Evolutionary conservation across 805 yeast genomes (phyloP).

Genomic region (Yamadazyma phyllophila): DNA sequence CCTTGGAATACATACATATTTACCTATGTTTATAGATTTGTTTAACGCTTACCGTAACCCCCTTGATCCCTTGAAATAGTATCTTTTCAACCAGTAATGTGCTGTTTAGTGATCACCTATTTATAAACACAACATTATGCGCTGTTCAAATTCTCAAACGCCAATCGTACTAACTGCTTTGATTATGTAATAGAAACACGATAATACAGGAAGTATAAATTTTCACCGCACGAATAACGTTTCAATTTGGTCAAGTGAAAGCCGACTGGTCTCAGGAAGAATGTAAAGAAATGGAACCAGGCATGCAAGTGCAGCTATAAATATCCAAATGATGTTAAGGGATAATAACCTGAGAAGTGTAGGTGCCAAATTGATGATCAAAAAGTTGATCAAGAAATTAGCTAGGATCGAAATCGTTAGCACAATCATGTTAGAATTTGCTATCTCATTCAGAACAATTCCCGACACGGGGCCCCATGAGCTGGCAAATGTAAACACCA

Average conservation of each 20-base stretch:
- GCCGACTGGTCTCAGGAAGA: conserved; percentile 13
- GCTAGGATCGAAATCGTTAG: conserved; percentile 9
- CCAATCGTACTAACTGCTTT: not conserved
- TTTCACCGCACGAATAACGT: not conserved
- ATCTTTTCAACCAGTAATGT: too few species aligned
- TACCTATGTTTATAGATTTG: too few species aligned
- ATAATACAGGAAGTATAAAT: not conserved
- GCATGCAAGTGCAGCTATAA: conserved; percentile 5
- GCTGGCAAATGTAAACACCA: conserved; percentile 11
- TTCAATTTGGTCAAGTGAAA: conserved; percentile 6
- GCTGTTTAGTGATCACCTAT: not conserved
- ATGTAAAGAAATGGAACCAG: conserved; percentile 3
- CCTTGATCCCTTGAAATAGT: too few species aligned
- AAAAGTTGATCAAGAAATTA: conserved; percentile 11
- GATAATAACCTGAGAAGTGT: conserved; percentile 1
- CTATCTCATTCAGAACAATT: conserved; percentile 21
- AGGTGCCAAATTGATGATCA: conserved; percentile 10
- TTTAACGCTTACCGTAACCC: too few species aligned
- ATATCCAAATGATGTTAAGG: conserved; percentile 7
- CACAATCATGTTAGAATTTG: conserved; percentile 22
- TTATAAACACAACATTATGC: not conserved
- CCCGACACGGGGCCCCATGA: conserved; percentile 36
- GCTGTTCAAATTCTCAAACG: not conserved
- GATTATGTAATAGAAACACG: not conserved
- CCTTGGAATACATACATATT: too few species aligned